Evolutionary conservation across 768 basidiomycete species (phyloP).

Genomic region (Tephrocybe rancida): DNA sequence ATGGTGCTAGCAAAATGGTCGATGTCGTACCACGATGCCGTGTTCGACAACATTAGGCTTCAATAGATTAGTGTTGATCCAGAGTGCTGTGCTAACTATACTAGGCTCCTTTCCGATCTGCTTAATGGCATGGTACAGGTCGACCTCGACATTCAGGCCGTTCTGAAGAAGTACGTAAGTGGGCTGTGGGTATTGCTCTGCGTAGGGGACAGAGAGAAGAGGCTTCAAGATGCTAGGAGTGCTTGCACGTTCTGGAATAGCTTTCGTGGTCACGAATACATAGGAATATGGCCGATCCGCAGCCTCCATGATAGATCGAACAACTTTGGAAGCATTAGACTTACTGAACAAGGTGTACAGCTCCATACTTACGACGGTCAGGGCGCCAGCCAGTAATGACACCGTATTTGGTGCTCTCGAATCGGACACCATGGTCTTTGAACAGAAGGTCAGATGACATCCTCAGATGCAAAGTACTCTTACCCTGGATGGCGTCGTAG

Average conservation of each 20-base stretch:
- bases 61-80: slow-evolving; percentile 53
- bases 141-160: slow-evolving; percentile 69
- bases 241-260: slow-evolving; percentile 63
- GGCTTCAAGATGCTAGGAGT: slow-evolving; percentile 60
- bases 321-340: slow-evolving; percentile 42
- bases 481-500: slow-evolving; percentile 56
- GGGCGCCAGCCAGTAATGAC: slow-evolving; percentile 61
- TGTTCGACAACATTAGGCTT: slow-evolving; percentile 53
- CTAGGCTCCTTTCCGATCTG: slow-evolving; percentile 44
- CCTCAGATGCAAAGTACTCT: slow-evolving; percentile 9
- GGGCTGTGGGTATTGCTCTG: slow-evolving; percentile 49
- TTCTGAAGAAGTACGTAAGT: slow-evolving; percentile 71
- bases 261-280: slow-evolving; percentile 72
- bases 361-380: slow-evolving; percentile 57
- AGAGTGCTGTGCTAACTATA: slow-evolving; percentile 58
- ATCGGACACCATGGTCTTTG: slow-evolving; percentile 54
- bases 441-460: background rate
- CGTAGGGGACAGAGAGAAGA: slow-evolving; percentile 51
- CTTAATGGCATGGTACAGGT: slow-evolving; percentile 57
- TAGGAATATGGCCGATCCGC: slow-evolving; percentile 62
- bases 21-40: slow-evolving; percentile 48
- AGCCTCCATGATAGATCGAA: slow-evolving; percentile 59
- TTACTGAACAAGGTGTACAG: background rate
- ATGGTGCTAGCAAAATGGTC: background rate
- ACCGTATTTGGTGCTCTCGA: slow-evolving; percentile 64